Evolutionary conservation across 257 asterid species (phyloP), one percentile per base, ranked within the genome.

Genomic region (Thymus mandschuricus): DNA sequence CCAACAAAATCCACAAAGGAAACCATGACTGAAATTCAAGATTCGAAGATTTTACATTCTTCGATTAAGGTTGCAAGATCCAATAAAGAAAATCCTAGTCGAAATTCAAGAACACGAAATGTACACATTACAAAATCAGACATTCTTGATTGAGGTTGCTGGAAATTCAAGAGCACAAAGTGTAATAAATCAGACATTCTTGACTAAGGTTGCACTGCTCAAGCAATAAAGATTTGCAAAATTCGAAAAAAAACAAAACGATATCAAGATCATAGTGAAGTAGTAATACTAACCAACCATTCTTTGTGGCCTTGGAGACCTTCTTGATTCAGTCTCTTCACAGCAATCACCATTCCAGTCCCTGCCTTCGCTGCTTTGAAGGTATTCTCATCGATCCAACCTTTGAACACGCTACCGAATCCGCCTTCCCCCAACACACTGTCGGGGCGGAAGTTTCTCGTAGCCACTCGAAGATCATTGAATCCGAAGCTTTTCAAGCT

Each of bases 381-480:
- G 1, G 89, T 83, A 38, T 81, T 62, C 74, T 90, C 89, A 34
- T 90, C 97, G 29, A 90, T 83, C 97, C 97, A 90, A 10, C 97
- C 97, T 63, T 90, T 90, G 81, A 90, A 90, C 21, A 90, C 96
- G 45, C 88, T 86, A 12, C 95, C 97, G 64, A 90, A 90, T 10
- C 97, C 96, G 41, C 97, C 97, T 76, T 90, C 97, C 6, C 96
- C 96, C 46, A 90, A 73, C 70, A 90, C 91, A 85, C 97, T 90
- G 78, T 90, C 97, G 0, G 97, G 97, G 1, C 96, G 96, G 76
- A 90, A 90, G 78, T 90, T 88, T 58, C 97, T 72, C 0, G 97
- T 90, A 65, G 96, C 87, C n/a, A 85, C 65, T 66, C 76, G 78
- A 10, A 90, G 87, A 58, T 90, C 97, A 69, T 81, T 85, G 44